These are phyloP conservation scores for Laguncularia racemosa DNA, from an alignment of 345 rosid species.

Conservation along the genomic window DNA sequence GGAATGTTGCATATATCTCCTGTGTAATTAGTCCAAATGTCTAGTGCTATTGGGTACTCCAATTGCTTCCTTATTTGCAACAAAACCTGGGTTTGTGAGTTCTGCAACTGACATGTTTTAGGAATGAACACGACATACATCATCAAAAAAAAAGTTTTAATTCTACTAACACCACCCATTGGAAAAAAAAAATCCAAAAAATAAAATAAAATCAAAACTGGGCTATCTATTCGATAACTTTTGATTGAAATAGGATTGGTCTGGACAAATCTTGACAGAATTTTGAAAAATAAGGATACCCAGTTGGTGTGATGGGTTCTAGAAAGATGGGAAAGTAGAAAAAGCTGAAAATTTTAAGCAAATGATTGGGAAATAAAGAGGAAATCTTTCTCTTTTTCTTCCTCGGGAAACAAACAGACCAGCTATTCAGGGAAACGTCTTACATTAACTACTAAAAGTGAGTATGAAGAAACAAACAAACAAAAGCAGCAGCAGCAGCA, in stretches of 20 bases:
- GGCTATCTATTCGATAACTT: background rate
- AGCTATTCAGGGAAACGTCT: constrained; percentile 3
- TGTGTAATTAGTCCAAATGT: constrained; percentile 47
- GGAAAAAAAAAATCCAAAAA: constrained; percentile 6
- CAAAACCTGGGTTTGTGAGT: constrained; percentile 54
- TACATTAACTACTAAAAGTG: no score
- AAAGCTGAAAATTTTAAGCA: no score
- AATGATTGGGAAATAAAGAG: background rate
- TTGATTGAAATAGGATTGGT: no score
- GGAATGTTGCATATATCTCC: constrained; percentile 65
- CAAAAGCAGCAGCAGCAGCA: no score
- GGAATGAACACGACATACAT: constrained; percentile 13
- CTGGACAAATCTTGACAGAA: no score
- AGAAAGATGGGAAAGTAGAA: no score
- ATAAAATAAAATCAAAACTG: background rate
- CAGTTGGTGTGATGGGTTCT: no score
- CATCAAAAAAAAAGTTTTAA: constrained; percentile 5
- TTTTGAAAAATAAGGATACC: no score
- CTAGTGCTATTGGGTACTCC: constrained; percentile 66
- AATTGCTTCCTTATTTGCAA: constrained; percentile 77
- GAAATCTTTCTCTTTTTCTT: no score
- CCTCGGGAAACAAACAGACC: constrained; percentile 1
- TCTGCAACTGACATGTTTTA: constrained; percentile 44
- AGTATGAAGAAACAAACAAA: no score
- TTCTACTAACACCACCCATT: constrained; percentile 12